Percentiles rank a stretch among this genome's conserved stretches.
Conservation (phyloP, 495 filamentous ascomycete genomes). For the Podospora fimiseda region DNA sequence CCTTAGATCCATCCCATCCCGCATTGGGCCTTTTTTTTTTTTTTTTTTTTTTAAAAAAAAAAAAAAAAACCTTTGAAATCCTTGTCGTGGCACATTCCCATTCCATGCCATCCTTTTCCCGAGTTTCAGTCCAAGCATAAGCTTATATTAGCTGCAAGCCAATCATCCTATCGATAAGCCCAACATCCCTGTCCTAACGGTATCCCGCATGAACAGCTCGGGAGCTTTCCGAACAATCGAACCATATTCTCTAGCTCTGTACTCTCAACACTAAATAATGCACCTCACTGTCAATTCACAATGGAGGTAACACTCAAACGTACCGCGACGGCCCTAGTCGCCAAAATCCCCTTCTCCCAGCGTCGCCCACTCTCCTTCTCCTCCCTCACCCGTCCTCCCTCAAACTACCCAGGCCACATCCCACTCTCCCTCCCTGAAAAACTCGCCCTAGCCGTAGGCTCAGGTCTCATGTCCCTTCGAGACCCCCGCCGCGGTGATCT, state of each 20-base stretch:
- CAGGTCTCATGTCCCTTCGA: slow-evolving; percentile 68
- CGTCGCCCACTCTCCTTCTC: slow-evolving; percentile 66
- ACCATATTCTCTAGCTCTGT: no score
- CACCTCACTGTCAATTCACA: no score
- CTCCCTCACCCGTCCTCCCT: slow-evolving; percentile 69
- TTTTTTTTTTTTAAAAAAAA: no score
- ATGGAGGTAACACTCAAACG: slow-evolving; percentile 27
- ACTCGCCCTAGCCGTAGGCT: slow-evolving; percentile 71
- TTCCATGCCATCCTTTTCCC: no score
- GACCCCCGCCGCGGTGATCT: slow-evolving; percentile 84
- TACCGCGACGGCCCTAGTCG: slow-evolving; percentile 13
- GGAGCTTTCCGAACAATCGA: not conserved
- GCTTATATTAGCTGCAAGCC: not conserved
- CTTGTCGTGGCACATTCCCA: no score
- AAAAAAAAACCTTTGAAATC: no score
- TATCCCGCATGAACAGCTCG: not conserved
- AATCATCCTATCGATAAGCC: slow-evolving; percentile 7
- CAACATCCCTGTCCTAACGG: not conserved
- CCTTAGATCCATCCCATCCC: no score
- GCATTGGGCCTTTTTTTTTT: no score
- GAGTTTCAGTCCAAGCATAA: no score
- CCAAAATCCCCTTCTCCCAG: slow-evolving; percentile 6
- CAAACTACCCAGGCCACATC: slow-evolving; percentile 87
- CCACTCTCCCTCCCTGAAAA: slow-evolving; percentile 76
- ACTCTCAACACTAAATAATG: no score